Conservation (phyloP, 108 stramenopile genomes). For the Ochromonas danica region DNA sequence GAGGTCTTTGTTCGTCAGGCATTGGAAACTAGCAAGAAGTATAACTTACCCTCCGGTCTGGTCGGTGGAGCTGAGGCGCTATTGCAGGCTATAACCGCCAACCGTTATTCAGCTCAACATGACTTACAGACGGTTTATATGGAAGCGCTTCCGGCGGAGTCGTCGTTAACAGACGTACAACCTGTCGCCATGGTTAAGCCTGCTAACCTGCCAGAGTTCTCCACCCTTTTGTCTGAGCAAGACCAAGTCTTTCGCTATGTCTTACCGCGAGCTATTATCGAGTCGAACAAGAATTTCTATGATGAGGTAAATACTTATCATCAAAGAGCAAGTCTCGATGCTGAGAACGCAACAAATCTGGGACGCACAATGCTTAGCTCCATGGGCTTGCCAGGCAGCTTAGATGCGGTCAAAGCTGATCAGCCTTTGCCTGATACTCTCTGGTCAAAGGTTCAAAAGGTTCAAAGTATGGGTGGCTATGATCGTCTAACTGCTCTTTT, state of each 20-base stretch:
- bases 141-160: neutral
- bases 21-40: neutral
- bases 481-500: neutral
- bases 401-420: constrained; percentile 18
- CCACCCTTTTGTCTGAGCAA: neutral
- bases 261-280: neutral
- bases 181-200: constrained; percentile 30
- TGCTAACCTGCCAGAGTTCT: neutral
- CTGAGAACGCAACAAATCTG: constrained; percentile 24
- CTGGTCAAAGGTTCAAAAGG: neutral
- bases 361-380: neutral
- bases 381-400: constrained; percentile 21
- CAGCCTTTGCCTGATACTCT: constrained; percentile 9
- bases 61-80: neutral
- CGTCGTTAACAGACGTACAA: neutral
- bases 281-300: neutral
- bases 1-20: neutral
- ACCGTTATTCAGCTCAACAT: neutral
- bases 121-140: constrained; percentile 29
- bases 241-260: neutral
- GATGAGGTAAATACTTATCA: neutral
- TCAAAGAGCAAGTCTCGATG: neutral
- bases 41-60: neutral
- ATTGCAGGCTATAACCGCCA: neutral
- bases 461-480: constrained; percentile 26